phyloP scores from a whole-genome alignment of 2,329 filamentous ascomycete genomes.

The Eurotiales sp. region DNA sequence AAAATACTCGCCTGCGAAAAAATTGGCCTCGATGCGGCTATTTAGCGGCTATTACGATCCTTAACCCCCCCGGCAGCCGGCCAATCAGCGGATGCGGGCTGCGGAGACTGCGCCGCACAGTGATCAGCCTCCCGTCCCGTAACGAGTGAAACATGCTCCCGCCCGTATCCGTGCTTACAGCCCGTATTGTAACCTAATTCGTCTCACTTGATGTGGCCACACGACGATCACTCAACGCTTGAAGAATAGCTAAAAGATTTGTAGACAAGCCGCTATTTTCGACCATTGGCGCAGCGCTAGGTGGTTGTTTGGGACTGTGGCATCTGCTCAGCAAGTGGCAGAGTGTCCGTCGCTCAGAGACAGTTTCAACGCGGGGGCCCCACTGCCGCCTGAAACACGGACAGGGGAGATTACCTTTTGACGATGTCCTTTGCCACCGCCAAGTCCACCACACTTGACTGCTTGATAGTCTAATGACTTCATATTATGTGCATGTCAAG shows the following conservation, averaged over 20 bases:
- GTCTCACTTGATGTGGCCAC: too few relatives aligned
- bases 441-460: too few relatives aligned
- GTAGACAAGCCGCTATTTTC: too few relatives aligned
- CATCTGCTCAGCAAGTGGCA: too few relatives aligned
- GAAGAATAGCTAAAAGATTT: too few relatives aligned
- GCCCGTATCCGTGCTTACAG: too few relatives aligned
- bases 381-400: conserved; percentile 5
- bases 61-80: not conserved
- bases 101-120: not conserved
- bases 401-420: conserved; percentile 1
- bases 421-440: too few relatives aligned
- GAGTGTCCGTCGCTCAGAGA: not conserved
- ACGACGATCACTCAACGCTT: too few relatives aligned
- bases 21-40: not conserved
- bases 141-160: conserved; percentile 4
- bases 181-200: not conserved
- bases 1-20: not conserved
- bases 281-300: too few relatives aligned
- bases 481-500: too few relatives aligned
- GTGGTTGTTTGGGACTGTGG: too few relatives aligned
- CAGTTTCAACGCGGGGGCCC: not conserved
- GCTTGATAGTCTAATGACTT: too few relatives aligned
- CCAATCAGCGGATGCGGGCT: not conserved
- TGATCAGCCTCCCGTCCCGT: not conserved
- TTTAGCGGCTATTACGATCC: not conserved